Evolutionary conservation across 2,329 filamentous ascomycete genomes (phyloP), one percentile per base, ranked within the genome.

Genomic region (Colletotrichum brevisporum): DNA sequence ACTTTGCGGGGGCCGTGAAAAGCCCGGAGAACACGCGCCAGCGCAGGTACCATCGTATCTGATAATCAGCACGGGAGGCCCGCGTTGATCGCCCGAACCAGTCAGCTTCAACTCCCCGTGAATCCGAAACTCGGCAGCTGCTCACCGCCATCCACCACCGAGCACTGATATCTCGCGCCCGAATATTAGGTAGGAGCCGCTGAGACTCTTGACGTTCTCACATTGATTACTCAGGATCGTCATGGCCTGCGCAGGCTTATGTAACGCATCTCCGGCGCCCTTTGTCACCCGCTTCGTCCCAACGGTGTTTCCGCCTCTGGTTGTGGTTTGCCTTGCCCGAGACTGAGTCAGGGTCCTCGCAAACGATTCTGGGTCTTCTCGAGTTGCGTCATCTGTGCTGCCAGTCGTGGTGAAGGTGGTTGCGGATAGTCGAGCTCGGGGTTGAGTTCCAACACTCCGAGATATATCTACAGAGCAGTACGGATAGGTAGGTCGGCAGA

Each of bases 121-220:
- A 65, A 60, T 69, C 66, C 66, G 66, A 69, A 69, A 69, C 67
- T 61, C 61, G 61, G 50, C 66, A 69, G 62, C 54, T 47, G 54
- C 51, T 66, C 62, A 69, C 62, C 51, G 62, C 55, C 43, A 41
- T 69, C 62, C 62, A 61, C 55, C 26, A 55, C 16, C 27, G 48
- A 55, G 62, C 66, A 69, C 50, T 65, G 48, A 21, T 69, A 69
- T 66, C 59, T 69, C 54, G 24, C 36, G 27, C 16, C 27, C 31
- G 9, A 24, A 21, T 45, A 67, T 50, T 50, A 36, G 18, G 54
- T 50, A 36, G 18, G 54, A 69, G 66, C 16, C 50, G 66, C 51
- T 21, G 55, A 66, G 41, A 45, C 50, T 51, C 26, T 21, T 55
- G 48, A 27, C 24, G 36, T 27, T 53, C 21, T 53, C 62, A 59